Evolutionary conservation across 139 green algal species (phyloP).

Genomic region (Chlamydomonas schloesseri): DNA sequence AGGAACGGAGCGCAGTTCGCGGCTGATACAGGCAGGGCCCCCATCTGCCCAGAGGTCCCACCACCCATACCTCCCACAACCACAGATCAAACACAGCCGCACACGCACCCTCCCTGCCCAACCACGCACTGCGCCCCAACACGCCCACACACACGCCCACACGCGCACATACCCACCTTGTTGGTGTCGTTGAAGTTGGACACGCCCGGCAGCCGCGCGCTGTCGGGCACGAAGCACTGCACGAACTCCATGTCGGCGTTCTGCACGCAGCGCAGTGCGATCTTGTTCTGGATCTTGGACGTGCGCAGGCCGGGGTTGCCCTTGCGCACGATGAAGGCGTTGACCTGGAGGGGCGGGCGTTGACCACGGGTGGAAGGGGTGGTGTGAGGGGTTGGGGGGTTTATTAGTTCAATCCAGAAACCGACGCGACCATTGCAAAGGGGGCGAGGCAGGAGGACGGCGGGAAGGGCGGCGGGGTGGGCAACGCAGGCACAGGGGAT

Average conservation of each 20-base stretch:
- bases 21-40: no score
- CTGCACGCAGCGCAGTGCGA: slow-evolving; percentile 90
- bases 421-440: no score
- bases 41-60: no score
- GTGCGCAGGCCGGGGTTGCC: slow-evolving; percentile 80
- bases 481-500: no score
- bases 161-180: slow-evolving; percentile 66
- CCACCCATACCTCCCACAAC: no score
- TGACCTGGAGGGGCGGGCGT: slow-evolving; percentile 66
- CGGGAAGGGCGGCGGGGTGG: background rate
- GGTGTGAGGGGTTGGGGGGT: no score
- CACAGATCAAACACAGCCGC: no score
- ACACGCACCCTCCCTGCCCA: no score
- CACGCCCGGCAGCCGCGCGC: slow-evolving; percentile 86
- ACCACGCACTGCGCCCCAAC: no score
- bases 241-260: slow-evolving; percentile 95
- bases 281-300: slow-evolving; percentile 96
- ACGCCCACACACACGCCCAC: background rate
- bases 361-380: background rate
- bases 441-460: no score
- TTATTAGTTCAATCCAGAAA: no score
- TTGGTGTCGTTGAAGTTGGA: slow-evolving; percentile 80
- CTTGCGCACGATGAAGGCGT: slow-evolving; percentile 95
- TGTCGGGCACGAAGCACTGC: slow-evolving; percentile 90
- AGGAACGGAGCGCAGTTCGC: no score